Evolutionary conservation across 2,329 filamentous ascomycete genomes (phyloP).

Genomic region (Calonectria pseudoturangicola): DNA sequence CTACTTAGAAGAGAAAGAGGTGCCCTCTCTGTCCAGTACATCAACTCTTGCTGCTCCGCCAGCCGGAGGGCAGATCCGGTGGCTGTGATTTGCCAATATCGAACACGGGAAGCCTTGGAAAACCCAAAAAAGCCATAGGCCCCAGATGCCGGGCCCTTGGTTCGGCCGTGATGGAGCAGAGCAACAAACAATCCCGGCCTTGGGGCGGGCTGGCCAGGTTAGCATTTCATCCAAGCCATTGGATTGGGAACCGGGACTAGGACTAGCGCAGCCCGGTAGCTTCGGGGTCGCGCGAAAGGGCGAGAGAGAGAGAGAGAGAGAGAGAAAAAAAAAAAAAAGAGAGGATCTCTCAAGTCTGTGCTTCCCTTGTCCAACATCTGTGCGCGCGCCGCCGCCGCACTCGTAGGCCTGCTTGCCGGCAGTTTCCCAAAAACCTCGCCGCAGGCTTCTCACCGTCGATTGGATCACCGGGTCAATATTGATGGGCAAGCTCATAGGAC

Average conservation of each 20-base stretch:
- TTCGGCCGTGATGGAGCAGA: constrained; percentile 23
- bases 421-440: background rate
- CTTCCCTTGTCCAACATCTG: constrained; percentile 17
- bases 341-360: constrained; percentile 28
- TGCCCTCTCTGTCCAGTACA: background rate
- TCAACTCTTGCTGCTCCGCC: constrained; percentile 4
- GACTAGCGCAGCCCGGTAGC: background rate
- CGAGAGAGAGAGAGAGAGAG: background rate
- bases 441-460: constrained; percentile 6
- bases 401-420: constrained; percentile 4
- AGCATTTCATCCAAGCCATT: constrained; percentile 21
- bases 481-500: constrained; percentile 14
- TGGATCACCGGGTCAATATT: constrained; percentile 4
- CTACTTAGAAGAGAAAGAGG: background rate
- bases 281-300: constrained; percentile 13
- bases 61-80: background rate
- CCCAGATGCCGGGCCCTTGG: constrained; percentile 33
- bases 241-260: constrained; percentile 29
- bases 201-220: constrained; percentile 17
- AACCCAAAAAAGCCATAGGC: constrained; percentile 10
- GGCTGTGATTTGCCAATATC: constrained; percentile 9
- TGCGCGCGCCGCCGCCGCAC: background rate
- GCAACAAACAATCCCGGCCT: constrained; percentile 14
- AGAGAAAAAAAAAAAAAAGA: background rate
- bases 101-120: background rate